Percentiles rank a stretch among this genome's conserved stretches.
phyloP scores from a whole-genome alignment of 148 eudicot species.

The Pharnaceum exiguum region DNA sequence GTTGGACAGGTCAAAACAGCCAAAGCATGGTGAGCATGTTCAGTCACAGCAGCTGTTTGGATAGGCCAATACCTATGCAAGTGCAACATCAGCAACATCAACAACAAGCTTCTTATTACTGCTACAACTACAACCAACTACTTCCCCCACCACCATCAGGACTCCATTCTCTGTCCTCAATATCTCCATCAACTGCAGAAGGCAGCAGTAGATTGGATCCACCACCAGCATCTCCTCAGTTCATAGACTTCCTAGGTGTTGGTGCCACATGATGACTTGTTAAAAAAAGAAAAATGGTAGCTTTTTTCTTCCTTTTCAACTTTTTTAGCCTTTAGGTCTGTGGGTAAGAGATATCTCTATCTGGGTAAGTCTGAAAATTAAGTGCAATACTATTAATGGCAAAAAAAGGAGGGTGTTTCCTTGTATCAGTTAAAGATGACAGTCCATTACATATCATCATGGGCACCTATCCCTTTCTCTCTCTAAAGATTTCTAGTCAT shows the following conservation, averaged over 20 bases:
- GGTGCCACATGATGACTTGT: conserved; percentile 76
- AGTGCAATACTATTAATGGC: conserved; percentile 27
- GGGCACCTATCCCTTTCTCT: conserved; percentile 5
- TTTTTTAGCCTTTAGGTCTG: background rate
- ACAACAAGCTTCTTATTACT: conserved; percentile 12
- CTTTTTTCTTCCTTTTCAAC: background rate
- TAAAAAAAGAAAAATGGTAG: no score
- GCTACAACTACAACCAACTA: conserved; percentile 14
- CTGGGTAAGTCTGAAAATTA: conserved; percentile 21
- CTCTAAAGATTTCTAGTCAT: background rate
- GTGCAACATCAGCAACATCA: conserved; percentile 7
- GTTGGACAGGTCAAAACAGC: conserved; percentile 18
- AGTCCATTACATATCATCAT: conserved; percentile 13
- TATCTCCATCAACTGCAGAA: conserved; percentile 7
- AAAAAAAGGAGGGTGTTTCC: conserved; percentile 15
- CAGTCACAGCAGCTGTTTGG: conserved; percentile 30
- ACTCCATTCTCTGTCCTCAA: conserved; percentile 20
- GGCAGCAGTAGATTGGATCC: conserved; percentile 4
- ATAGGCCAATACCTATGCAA: conserved; percentile 21
- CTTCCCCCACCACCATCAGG: conserved; percentile 13
- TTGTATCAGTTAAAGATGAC: conserved; percentile 14
- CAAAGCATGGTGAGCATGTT: conserved; percentile 32
- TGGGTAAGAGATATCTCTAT: background rate
- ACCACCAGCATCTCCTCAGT: conserved; percentile 33
- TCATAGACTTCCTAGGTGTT: conserved; percentile 89